Conservation (phyloP, 768 basidiomycete species). For the Strobilomyces confusus region DNA sequence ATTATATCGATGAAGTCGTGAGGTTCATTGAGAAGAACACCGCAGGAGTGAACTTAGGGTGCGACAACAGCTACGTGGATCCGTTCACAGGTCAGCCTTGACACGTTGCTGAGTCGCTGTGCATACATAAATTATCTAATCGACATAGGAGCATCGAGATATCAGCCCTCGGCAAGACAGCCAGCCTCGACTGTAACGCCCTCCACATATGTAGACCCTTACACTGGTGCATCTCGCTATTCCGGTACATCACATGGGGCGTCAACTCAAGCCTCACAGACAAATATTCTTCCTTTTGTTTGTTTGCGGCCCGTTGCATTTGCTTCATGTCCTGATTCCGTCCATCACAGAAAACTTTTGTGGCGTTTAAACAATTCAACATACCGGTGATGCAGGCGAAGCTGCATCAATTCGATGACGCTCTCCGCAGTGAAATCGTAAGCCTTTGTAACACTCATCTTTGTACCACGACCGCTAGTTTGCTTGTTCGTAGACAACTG, state of each 20-base stretch:
- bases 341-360: conserved; percentile 47
- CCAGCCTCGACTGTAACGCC: conserved; percentile 28
- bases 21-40: conserved; percentile 93
- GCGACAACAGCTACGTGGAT: conserved; percentile 65
- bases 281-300: conserved; percentile 53
- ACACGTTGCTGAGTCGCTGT: background rate
- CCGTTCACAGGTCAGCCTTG: conserved; percentile 75
- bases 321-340: background rate
- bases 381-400: conserved; percentile 78
- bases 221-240: conserved; percentile 69
- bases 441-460: conserved; percentile 20
- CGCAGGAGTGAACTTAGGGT: conserved; percentile 65
- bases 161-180: conserved; percentile 42
- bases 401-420: conserved; percentile 69
- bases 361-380: conserved; percentile 84
- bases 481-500: conserved; percentile 51
- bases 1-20: conserved; percentile 87
- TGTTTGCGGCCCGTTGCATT: conserved; percentile 14
- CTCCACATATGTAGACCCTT: conserved; percentile 58
- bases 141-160: conserved; percentile 58
- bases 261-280: conserved; percentile 26
- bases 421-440: conserved; percentile 65
- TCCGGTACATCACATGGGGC: conserved; percentile 35
- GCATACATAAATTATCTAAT: background rate
- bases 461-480: background rate